Evolutionary conservation across 176 grass and related monocot genomes (phyloP), one percentile per base, ranked within the genome.

Genomic region (Thinopyrum elongatum): DNA sequence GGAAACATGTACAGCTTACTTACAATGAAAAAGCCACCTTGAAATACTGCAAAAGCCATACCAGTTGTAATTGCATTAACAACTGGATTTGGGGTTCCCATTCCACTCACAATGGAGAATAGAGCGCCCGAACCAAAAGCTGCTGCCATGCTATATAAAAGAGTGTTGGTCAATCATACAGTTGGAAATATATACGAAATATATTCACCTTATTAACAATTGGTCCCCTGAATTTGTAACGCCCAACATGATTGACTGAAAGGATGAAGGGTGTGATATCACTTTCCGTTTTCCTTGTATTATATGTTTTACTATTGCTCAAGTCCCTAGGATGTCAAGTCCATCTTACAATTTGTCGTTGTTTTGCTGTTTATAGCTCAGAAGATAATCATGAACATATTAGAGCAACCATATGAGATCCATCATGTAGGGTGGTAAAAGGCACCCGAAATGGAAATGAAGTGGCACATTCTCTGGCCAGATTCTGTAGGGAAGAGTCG

Each of bases 21-120:
- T 99, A 99, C 97, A 92, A 97, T 99, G 83, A 94, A 96, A 86
- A 99, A 92, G 16, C 92, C 94, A 41, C 97, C 97, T 85, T 99
- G 97, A 88, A 99, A 94, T 82, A 99, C 85, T 80, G 97, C 92
- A 92, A 99, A 99, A 86, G 90, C 92, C 55, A 95, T 60, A 77
- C 93, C 93, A 82, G 93, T 95, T 86, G 90, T 93, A 74, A 99
- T 79, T 49, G 94, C 97, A 90, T 91, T 94, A 60, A 80, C 90
- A 55, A 87, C 94, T 65, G 94, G 97, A 89, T 99, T 99, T 38
- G 90, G 88, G 38, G 94, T 88, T 57, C 94, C 97, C 94, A 93
- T 93, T 82, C 97, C 97, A 80, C 97, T 99, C 62, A 99, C 97
- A 35, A 99, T 90, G 65, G 97, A 96, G 88, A 99, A 99, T 77